Evolutionary conservation across 2,329 filamentous ascomycete genomes (phyloP).

Genomic region (Diaporthe ampelina): DNA sequence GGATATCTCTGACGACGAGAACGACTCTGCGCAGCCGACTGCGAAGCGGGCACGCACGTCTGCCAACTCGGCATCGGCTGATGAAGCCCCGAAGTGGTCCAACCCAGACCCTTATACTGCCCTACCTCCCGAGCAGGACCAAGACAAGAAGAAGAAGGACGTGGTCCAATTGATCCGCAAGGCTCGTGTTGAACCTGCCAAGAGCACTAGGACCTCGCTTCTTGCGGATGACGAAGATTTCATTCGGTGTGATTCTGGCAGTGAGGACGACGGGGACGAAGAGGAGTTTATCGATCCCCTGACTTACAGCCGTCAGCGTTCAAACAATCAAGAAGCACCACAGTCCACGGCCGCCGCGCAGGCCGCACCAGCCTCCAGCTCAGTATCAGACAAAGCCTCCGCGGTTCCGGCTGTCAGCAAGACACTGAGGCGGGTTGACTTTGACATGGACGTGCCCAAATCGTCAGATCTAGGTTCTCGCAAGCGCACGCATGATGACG

Average conservation of each 20-base stretch:
- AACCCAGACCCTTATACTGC: constrained; percentile 96
- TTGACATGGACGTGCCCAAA: constrained; percentile 44
- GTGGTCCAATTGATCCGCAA: constrained; percentile 94
- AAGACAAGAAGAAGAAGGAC: constrained; percentile 80
- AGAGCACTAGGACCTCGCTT: constrained; percentile 52
- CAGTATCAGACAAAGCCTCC: constrained; percentile 6
- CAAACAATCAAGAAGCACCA: constrained; percentile 24
- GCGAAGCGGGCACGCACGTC: constrained; percentile 57
- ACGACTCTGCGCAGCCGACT: constrained; percentile 55
- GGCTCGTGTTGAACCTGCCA: constrained; percentile 75
- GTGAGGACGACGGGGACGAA: constrained; percentile 56
- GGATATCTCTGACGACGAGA: constrained; percentile 70
- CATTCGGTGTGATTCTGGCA: constrained; percentile 84
- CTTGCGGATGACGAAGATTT: constrained; percentile 80
- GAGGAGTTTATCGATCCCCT: constrained; percentile 41
- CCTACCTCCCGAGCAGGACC: constrained; percentile 80
- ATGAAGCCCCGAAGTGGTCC: constrained; percentile 83
- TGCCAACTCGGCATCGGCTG: constrained; percentile 48
- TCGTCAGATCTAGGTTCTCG: constrained; percentile 69
- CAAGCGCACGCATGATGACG: constrained; percentile 82
- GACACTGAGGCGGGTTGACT: constrained; percentile 6
- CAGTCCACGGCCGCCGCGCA: not conserved
- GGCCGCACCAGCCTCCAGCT: constrained; percentile 2
- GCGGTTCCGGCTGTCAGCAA: not conserved
- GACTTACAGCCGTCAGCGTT: constrained; percentile 35